These are phyloP conservation scores for Apiotrichum domesticum DNA, from an alignment of 1,284 basidiomycete species.

Conservation along the genomic window DNA sequence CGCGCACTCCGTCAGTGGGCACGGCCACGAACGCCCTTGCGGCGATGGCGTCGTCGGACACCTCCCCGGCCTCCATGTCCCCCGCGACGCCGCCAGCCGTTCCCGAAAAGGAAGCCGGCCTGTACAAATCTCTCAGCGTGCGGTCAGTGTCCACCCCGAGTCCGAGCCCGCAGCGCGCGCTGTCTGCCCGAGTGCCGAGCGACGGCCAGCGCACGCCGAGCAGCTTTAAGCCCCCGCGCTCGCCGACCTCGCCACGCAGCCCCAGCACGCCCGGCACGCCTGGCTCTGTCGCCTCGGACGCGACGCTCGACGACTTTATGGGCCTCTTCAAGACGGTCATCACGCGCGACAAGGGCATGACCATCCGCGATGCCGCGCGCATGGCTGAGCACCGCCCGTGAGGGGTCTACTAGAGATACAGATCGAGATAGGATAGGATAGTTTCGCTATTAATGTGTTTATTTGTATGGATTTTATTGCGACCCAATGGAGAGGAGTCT, in stretches of 20 bases:
- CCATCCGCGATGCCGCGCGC: conserved; percentile 6
- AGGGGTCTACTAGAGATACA: no score
- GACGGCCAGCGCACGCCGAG: not conserved
- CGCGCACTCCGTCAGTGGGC: not conserved
- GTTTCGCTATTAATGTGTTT: no score
- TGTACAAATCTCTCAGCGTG: not conserved
- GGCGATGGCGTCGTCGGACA: not conserved
- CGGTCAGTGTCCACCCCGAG: no score
- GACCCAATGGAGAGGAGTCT: no score
- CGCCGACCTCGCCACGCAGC: not conserved
- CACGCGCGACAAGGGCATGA: conserved; percentile 10
- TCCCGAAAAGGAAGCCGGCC: not conserved
- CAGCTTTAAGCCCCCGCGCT: not conserved
- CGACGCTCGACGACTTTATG: conserved; percentile 9
- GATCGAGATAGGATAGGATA: no score
- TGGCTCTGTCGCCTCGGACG: conserved; percentile 8
- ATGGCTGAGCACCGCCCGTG: conserved; percentile 2
- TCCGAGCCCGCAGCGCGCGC: not conserved
- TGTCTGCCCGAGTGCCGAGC: no score
- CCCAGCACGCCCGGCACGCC: conserved; percentile 19
- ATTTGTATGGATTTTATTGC: no score
- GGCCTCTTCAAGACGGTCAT: conserved; percentile 10
- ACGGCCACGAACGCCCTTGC: not conserved
- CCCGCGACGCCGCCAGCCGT: not conserved
- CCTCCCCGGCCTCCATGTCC: not conserved